Evolutionary conservation across 1,139 yeast genomes (phyloP), one percentile per base, ranked within the genome.

Genomic region (Candida dubliniensis): DNA sequence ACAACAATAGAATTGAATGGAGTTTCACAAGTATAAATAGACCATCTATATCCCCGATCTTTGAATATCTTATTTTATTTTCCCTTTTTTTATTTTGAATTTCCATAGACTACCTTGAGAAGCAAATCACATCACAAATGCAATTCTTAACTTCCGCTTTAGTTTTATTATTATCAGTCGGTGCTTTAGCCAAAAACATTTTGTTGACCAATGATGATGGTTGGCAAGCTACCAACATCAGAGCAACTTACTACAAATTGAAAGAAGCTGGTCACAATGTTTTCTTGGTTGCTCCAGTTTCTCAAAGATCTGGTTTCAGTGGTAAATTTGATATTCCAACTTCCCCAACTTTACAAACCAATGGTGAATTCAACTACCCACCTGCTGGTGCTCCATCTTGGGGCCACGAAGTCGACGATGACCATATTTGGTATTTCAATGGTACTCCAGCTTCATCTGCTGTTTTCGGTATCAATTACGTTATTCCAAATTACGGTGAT

Each of bases 191-290:
- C 46, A 72, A 79, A 59, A 79, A 73, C 63, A 79, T 80, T 54
- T 61, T 80, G 46, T 66, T 80, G 48, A 73, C 84, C 53, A 79
- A 80, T 57, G 86, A 80, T 61, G 86, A 80, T 56, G 75, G 81
- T 32, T 80, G 79, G 79, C 74, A 74, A 23, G 65, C 84, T 29
- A 78, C 84, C 47, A 78, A 79, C 61, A 76, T 80, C 59, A 76
- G 84, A 63, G 83, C 84, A 33, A 63, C 81, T 35, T 80, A 79
- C 71, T 66, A 73, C 53, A 77, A 70, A 48, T 70, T 80, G 59
- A 76, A 70, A 53, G 66, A 61, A 13, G 83, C 79, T 14, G 84
- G 56, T 31, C 81, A 80, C 61, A 67, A 69, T 40, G 84, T 79
- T 43, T 65, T 74, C 49, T 53, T 79, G 56, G 80, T 77, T 44